Evolutionary conservation across 768 basidiomycete genomes (phyloP).

Genomic region (Boletus rufocinnamomeus): DNA sequence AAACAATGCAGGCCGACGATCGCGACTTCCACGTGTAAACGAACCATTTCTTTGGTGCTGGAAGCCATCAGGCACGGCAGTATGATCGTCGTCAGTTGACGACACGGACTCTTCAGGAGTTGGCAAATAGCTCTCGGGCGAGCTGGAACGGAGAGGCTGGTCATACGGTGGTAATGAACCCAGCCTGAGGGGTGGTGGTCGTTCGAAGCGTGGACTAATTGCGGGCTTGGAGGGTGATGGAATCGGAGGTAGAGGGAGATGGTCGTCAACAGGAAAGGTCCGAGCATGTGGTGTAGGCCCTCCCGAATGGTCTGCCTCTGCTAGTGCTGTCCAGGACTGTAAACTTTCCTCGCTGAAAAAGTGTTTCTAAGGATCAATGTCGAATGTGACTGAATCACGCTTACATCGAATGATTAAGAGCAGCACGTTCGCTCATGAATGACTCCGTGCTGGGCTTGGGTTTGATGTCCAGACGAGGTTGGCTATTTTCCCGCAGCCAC

Average conservation of each 20-base stretch:
- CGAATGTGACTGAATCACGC: conserved; percentile 2
- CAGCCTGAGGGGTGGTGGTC: conserved; percentile 52
- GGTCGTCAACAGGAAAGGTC: conserved; percentile 64
- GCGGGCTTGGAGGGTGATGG: conserved; percentile 29
- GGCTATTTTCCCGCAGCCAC: conserved; percentile 68
- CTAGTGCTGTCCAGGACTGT: conserved; percentile 49
- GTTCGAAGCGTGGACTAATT: conserved; percentile 34
- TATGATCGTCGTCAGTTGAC: conserved; percentile 47
- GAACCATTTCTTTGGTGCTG: conserved; percentile 55
- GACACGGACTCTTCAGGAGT: conserved; percentile 58
- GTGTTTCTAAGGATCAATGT: conserved; percentile 7
- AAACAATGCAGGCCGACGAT: conserved; percentile 41
- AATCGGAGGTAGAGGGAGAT: conserved; percentile 43
- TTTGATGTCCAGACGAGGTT: conserved; percentile 32
- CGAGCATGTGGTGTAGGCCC: conserved; percentile 54
- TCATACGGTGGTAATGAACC: conserved; percentile 46
- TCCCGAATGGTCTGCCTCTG: conserved; percentile 37
- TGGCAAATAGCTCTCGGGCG: conserved; percentile 56
- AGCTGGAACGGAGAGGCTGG: conserved; percentile 47
- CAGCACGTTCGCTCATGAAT: conserved; percentile 44
- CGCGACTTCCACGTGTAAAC: conserved; percentile 42
- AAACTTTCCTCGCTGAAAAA: conserved; percentile 40
- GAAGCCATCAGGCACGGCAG: conserved; percentile 28
- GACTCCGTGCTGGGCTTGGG: conserved; percentile 50
- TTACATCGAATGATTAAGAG: conserved; percentile 37